phyloP scores from a whole-genome alignment of 1,284 basidiomycete genomes.

The Boletus sp. region DNA sequence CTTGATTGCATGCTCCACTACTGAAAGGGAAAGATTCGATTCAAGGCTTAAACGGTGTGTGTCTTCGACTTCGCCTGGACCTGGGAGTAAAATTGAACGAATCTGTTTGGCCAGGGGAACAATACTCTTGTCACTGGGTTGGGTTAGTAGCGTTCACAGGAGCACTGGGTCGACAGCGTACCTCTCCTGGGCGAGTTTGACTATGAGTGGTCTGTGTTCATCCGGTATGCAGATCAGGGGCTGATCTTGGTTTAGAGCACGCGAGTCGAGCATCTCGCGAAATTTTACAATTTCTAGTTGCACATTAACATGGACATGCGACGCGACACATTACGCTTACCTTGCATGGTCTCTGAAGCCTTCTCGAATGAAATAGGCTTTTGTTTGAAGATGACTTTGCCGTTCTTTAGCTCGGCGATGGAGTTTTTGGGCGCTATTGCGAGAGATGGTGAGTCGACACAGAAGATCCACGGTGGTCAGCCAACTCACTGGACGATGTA shows the following conservation, averaged over 20 bases:
- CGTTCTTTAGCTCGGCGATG: conserved; percentile 68
- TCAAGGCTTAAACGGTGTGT: conserved; percentile 22
- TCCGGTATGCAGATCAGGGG: conserved; percentile 60
- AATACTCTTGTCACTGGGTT: conserved; percentile 64
- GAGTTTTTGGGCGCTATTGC: conserved; percentile 36
- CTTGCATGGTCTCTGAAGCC: conserved; percentile 78
- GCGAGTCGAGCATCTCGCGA: conserved; percentile 61
- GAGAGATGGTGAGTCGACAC: neutral
- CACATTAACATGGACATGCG: neutral
- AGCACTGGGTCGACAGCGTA: conserved; percentile 31
- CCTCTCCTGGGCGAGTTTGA: conserved; percentile 82
- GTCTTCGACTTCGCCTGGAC: conserved; percentile 55
- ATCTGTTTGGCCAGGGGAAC: conserved; percentile 61
- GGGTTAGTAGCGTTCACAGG: conserved; percentile 8
- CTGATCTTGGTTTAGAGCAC: conserved; percentile 43
- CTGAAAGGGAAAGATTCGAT: conserved; percentile 44
- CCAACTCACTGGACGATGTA: conserved; percentile 18
- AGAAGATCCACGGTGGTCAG: neutral
- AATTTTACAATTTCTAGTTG: conserved; percentile 65
- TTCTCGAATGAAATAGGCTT: conserved; percentile 74
- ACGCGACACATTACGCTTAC: conserved; percentile 40
- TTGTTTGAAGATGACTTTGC: conserved; percentile 77
- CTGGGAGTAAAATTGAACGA: conserved; percentile 59
- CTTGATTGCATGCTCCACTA: conserved; percentile 63
- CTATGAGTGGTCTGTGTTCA: conserved; percentile 70